Evolutionary conservation across 2,329 filamentous ascomycete species (phyloP).

Genomic region (Penicillium paneum): DNA sequence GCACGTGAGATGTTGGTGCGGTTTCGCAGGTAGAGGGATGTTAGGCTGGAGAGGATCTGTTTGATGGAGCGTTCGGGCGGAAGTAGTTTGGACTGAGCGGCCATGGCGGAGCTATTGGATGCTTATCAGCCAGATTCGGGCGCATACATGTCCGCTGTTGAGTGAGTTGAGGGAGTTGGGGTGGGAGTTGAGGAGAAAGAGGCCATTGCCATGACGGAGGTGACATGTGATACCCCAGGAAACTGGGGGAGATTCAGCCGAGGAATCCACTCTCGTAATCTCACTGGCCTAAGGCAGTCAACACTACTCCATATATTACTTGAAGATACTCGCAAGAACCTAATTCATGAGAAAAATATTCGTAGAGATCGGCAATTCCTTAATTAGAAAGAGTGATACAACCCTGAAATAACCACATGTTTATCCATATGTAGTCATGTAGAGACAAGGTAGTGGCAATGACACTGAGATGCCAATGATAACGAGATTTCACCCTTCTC

Average conservation of each 20-base stretch:
- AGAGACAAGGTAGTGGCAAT: neutral
- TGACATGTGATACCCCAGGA: constrained; percentile 27
- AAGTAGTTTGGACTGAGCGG: constrained; percentile 69
- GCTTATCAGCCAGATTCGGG: constrained; percentile 19
- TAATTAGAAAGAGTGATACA: neutral
- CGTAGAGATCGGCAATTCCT: neutral
- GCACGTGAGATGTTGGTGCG: constrained; percentile 78
- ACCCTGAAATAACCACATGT: neutral
- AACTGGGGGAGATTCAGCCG: constrained; percentile 21
- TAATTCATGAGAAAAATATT: neutral
- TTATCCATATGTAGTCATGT: neutral
- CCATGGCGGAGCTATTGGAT: constrained; percentile 53
- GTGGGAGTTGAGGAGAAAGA: neutral
- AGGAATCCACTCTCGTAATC: constrained; percentile 12
- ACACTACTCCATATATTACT: neutral
- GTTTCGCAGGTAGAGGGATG: constrained; percentile 71
- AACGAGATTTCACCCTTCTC: neutral
- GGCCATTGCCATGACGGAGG: constrained; percentile 11
- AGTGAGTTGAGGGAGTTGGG: neutral
- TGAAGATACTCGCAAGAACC: neutral
- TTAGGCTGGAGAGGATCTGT: constrained; percentile 63
- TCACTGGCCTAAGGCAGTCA: neutral
- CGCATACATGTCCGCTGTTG: constrained; percentile 17
- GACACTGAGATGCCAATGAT: neutral
- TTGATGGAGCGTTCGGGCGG: constrained; percentile 64